Percentiles rank a stretch among this genome's conserved stretches.
These are phyloP conservation scores for Nasturtium officinale DNA, from an alignment of 345 rosid species.

Conservation along the genomic window DNA sequence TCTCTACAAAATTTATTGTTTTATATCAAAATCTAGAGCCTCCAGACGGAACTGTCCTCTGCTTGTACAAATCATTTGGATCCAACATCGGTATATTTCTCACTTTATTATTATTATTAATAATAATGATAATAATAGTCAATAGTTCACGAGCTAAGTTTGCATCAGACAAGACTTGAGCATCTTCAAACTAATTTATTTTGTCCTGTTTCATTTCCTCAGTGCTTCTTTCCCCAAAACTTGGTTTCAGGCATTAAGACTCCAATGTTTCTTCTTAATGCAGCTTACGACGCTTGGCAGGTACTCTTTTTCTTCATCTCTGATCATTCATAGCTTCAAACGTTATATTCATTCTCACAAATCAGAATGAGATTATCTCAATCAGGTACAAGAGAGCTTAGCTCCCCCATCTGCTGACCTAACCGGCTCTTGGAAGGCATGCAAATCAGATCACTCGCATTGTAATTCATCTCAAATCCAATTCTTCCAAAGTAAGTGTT, in stretches of 20 bases:
- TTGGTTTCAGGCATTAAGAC: constrained; percentile 60
- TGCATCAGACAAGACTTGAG: background rate
- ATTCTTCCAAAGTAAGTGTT: constrained; percentile 57
- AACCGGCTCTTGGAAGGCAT: constrained; percentile 59
- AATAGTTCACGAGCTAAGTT: background rate
- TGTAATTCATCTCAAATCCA: constrained; percentile 65
- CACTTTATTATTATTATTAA: background rate
- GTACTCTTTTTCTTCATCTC: constrained; percentile 40
- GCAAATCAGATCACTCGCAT: constrained; percentile 55
- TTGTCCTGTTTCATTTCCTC: constrained; percentile 12
- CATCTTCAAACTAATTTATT: constrained; percentile 2
- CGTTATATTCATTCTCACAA: background rate
- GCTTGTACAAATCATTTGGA: constrained; percentile 64
- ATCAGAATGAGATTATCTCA: background rate
- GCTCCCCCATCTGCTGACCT: constrained; percentile 68
- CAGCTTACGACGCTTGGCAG: constrained; percentile 85
- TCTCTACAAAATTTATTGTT: background rate
- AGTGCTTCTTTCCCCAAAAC: constrained; percentile 91
- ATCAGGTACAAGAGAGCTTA: constrained; percentile 65
- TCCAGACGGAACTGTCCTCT: constrained; percentile 62
- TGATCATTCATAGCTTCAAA: constrained; percentile 5
- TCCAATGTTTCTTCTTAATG: constrained; percentile 67
- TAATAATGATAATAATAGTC: background rate
- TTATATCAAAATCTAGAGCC: constrained; percentile 47
- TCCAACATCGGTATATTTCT: constrained; percentile 67